Evolutionary conservation across 2,329 filamentous ascomycete species (phyloP), one percentile per base, ranked within the genome.

Genomic region (Cucurbitaria berberidis): DNA sequence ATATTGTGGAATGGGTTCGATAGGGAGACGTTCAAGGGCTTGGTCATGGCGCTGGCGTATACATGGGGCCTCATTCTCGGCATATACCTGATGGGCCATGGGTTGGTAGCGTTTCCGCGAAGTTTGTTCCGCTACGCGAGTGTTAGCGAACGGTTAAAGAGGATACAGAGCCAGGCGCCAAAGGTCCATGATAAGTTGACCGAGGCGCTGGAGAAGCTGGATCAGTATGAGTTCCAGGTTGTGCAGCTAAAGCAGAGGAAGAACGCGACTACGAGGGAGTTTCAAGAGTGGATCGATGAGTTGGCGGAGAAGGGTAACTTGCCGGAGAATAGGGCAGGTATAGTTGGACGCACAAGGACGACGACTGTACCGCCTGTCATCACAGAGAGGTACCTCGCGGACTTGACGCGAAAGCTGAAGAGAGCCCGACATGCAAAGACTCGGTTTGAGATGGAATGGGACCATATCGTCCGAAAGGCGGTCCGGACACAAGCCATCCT

Each of bases 1-100:
- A 87, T 95, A 59, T 80, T 91, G 59, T 86, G 86, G 29, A 91
- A 91, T 69, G 89, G 90, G 1, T 86, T 91, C 63, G 84, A 86
- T 22, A 83, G 89, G 53, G 81, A 80, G 2, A 89, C 88, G 0
- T 82, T 98, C 63, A 96, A 96, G 78, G 88, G 85, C 30, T 80
- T 96, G 35, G 83, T 96, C 59, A 96, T 99, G 90, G 93, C 95
- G 13, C 80, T 98, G 54, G 90, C 93, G 32, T 99, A 99, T 75
- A 91, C 91, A 55, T 98, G 93, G 89, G 92, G 93, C 66, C 78
- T 99, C 64, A 82, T 93, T 4, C 82, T 98, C 46, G 95, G 93
- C 40, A 96, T 99, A 57, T 98, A 96, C 69, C 82, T 99, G 35
- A 98, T 99, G 93, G 95, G 95, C 6, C 95, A 99, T 74, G 95